phyloP scores from a whole-genome alignment of 2,329 filamentous ascomycete genomes.

The Colletotrichum scovillei region DNA sequence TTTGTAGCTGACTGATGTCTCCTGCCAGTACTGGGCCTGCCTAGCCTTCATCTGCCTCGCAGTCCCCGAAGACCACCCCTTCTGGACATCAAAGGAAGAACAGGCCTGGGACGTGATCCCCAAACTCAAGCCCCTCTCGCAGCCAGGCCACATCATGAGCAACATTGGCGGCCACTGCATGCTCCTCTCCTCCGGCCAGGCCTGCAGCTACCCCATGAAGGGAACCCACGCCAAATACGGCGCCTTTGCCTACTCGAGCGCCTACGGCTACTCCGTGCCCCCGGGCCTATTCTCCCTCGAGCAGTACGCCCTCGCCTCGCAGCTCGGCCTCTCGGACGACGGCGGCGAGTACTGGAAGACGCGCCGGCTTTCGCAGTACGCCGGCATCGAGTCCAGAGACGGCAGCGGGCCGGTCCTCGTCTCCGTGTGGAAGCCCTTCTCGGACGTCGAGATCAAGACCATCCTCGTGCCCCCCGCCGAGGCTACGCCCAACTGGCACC shows the following conservation, averaged over 20 bases:
- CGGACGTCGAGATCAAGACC: conserved; percentile 74
- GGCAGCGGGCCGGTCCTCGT: conserved; percentile 69
- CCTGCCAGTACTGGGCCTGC: conserved; percentile 78
- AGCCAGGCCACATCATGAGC: conserved; percentile 80
- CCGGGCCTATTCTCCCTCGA: conserved; percentile 81
- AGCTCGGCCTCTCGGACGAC: conserved; percentile 81
- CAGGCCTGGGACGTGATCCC: conserved; percentile 66
- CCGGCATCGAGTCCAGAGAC: conserved; percentile 65
- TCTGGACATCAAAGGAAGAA: conserved; percentile 79
- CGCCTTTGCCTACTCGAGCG: conserved; percentile 80
- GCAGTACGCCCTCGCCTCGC: conserved; percentile 80
- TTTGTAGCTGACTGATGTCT: conserved; percentile 25
- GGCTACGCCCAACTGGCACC: conserved; percentile 74
- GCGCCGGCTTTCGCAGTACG: conserved; percentile 74
- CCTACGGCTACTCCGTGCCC: conserved; percentile 82
- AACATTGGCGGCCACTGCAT: conserved; percentile 80
- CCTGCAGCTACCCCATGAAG: conserved; percentile 86
- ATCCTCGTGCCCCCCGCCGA: conserved; percentile 72
- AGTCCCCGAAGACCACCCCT: conserved; percentile 75
- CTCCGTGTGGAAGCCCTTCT: conserved; percentile 77
- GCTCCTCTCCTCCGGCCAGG: conserved; percentile 80
- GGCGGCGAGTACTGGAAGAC: conserved; percentile 84
- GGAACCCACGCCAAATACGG: conserved; percentile 87
- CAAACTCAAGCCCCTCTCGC: conserved; percentile 68
- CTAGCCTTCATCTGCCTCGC: conserved; percentile 81